Conservation (phyloP, 2,329 filamentous ascomycete species). For the Xylaria multiplex region DNA sequence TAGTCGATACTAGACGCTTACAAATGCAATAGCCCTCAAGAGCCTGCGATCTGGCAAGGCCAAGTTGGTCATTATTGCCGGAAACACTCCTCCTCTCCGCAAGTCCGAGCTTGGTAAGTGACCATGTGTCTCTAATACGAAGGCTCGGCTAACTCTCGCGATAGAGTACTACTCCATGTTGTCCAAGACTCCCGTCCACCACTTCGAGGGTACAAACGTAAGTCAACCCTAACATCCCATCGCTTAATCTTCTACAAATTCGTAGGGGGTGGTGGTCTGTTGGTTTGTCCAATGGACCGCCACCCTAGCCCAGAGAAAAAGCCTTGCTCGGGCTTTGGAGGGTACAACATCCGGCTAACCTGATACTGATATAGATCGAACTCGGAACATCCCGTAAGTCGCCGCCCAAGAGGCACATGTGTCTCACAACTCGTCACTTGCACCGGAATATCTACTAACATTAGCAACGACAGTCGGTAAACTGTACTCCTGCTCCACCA, state of each 20-base stretch:
- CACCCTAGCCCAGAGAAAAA: slow-evolving; percentile 83
- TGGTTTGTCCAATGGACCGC: slow-evolving; percentile 15
- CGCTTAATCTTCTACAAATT: slow-evolving; percentile 18
- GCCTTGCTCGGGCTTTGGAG: slow-evolving; percentile 87
- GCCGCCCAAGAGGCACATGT: neutral
- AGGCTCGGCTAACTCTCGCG: neutral
- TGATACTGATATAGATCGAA: slow-evolving; percentile 77
- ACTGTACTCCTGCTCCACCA: slow-evolving; percentile 97
- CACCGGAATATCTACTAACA: slow-evolving; percentile 29
- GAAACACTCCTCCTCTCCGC: slow-evolving; percentile 96
- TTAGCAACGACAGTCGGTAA: slow-evolving; percentile 78
- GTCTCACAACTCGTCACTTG: neutral
- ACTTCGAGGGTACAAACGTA: slow-evolving; percentile 99
- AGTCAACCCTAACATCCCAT: slow-evolving; percentile 58
- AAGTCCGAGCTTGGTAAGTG: slow-evolving; percentile 97
- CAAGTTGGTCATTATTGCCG: slow-evolving; percentile 95
- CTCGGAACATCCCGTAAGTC: slow-evolving; percentile 72
- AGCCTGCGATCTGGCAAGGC: slow-evolving; percentile 93
- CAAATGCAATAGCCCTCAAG: slow-evolving; percentile 69
- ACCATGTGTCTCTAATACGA: slow-evolving; percentile 73
- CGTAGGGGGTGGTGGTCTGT: slow-evolving; percentile 28
- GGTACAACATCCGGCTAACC: slow-evolving; percentile 73
- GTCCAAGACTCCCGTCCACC: slow-evolving; percentile 93
- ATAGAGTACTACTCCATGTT: slow-evolving; percentile 83
- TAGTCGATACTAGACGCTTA: slow-evolving; percentile 17